phyloP scores from a whole-genome alignment of 257 asterid genomes.

The Petunia secreta region DNA sequence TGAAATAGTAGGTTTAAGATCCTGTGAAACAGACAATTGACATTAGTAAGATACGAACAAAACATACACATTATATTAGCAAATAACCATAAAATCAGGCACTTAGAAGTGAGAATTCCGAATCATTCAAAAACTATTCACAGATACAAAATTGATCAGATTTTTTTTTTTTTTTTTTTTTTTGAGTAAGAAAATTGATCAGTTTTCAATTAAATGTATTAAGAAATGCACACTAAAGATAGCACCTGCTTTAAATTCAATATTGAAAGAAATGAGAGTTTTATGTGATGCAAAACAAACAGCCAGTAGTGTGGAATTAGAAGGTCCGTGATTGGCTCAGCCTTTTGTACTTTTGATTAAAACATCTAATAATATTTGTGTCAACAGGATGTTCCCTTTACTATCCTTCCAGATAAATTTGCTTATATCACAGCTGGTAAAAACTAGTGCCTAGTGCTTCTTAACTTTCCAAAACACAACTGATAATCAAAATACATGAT shows the following conservation, averaged over 20 bases:
- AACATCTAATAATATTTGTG: neutral
- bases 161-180: too few relatives aligned
- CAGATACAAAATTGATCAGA: too few relatives aligned
- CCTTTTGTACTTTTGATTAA: neutral
- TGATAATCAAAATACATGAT: constrained; percentile 6
- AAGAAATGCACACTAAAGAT: neutral
- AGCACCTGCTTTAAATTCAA: neutral
- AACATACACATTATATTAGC: constrained; percentile 1
- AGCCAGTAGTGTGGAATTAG: constrained; percentile 1
- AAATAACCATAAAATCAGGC: neutral
- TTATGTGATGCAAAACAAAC: neutral
- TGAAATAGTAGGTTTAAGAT: constrained; percentile 71
- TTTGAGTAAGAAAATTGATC: neutral
- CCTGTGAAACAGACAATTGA: constrained; percentile 46
- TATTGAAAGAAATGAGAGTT: neutral
- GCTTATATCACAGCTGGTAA: constrained; percentile 5
- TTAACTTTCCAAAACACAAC: neutral
- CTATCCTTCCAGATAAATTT: neutral
- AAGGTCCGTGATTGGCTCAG: neutral
- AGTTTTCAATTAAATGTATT: neutral
- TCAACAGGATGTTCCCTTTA: neutral
- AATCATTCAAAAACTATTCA: neutral
- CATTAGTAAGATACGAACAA: neutral
- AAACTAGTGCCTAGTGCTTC: neutral
- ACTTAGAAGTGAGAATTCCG: constrained; percentile 17